Base-by-base conservation (phyloP, 805 yeast genomes). In the Cyberlindnera suaveolens region DNA sequence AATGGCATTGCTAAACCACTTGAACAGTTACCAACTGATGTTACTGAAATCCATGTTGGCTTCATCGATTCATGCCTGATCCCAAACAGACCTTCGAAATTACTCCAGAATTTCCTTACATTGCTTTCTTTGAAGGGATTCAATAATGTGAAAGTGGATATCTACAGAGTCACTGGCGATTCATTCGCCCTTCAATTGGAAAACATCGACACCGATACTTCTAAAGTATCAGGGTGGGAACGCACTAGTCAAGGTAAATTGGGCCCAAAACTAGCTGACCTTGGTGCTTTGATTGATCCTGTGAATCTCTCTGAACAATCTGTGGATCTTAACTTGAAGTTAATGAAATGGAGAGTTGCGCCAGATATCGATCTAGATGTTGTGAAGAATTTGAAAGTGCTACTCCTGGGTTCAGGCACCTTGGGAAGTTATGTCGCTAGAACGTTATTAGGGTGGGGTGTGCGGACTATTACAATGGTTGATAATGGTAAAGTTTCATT, bases 311-410 rank as follows among this genome's bases (percentile, higher is more conserved):
- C 96, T 0, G 85, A 83, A 46, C 98, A 95, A 62, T 91, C 97
- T 0, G 90, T 89, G 6, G 96, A 90, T 60, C 71, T 93, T 44
- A 93, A 93, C 58, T 68, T 93, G 45, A 86, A 87, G 64, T 68
- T 93, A 36, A 93, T 93, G 99, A 88, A 89, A 58, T 93, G 99
- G 99, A 73, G 99, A 51, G 77, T 93, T 15, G 88, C 86, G 0
- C 98, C 99, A 0, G 73, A 78, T 8, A 59, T 93, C 4, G 76
- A 93, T 56, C 67, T 93, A 38, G 90, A 85, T 6, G 57, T 65
- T 3, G 68, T 93, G 18, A 75, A 77, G 49, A 46, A 63, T 15
- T 74, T 82, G 10, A 82, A 74, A 50, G 83, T 90, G 32, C 63
- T 93, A 35, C 66, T 93, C 14, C 71, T 93, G n/a, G 99, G 99